A percentile compares a stretch with the other conserved stretches of the same genome.
These are phyloP conservation scores for Kwoniella shivajii DNA, from an alignment of 1,284 basidiomycete species.

Conservation along the genomic window DNA sequence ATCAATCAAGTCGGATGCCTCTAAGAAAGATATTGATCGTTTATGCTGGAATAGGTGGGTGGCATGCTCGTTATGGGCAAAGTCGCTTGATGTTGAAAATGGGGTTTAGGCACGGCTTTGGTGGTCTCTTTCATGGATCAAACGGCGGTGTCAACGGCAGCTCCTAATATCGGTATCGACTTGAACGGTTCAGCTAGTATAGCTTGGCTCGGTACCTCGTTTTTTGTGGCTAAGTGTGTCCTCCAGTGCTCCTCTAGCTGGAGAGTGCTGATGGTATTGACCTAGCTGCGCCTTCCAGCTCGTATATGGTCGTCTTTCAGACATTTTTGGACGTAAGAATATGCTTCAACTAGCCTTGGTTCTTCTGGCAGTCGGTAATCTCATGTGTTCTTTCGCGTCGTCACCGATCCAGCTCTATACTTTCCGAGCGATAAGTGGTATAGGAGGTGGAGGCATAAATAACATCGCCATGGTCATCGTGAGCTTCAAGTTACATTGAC, in stretches of 20 bases:
- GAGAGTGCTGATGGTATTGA: background rate
- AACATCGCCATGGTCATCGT: conserved; percentile 55
- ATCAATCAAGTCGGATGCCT: conserved; percentile 33
- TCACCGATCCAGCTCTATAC: conserved; percentile 41
- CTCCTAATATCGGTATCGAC: conserved; percentile 34
- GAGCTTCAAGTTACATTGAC: conserved; percentile 14
- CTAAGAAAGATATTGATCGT: conserved; percentile 26
- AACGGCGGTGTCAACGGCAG: conserved; percentile 39
- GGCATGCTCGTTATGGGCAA: too few species aligned
- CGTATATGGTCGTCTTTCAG: conserved; percentile 38
- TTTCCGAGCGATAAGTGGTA: conserved; percentile 54
- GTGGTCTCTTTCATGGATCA: conserved; percentile 42
- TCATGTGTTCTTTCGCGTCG: conserved; percentile 39
- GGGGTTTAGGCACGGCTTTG: conserved; percentile 27
- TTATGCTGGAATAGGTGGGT: conserved; percentile 37
- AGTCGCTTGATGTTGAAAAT: background rate
- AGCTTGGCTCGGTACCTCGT: conserved; percentile 41
- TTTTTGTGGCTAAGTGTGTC: conserved; percentile 40
- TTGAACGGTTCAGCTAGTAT: conserved; percentile 28
- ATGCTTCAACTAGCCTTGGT: conserved; percentile 33
- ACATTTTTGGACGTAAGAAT: conserved; percentile 42
- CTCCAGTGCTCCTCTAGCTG: background rate
- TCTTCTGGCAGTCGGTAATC: conserved; percentile 36
- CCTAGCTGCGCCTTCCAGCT: conserved; percentile 38
- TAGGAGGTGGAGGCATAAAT: conserved; percentile 57